Conservation (phyloP, 2,329 filamentous ascomycete genomes). For the Aspergillus felis region DNA sequence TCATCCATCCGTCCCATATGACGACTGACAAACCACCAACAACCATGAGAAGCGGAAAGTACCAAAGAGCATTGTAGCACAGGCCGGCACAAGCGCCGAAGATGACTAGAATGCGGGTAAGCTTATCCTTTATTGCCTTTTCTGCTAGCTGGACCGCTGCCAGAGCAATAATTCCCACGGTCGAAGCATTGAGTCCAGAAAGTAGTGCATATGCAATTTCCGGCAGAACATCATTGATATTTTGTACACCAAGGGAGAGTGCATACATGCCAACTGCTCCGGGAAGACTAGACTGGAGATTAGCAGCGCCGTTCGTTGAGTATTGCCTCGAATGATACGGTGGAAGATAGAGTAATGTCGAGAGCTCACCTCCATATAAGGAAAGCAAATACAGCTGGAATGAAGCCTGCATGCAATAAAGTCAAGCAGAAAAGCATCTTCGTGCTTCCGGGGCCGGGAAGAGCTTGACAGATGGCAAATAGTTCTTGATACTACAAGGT, state of each 20-base stretch:
- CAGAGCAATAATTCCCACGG: conserved; percentile 67
- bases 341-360: neutral
- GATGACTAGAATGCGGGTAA: conserved; percentile 63
- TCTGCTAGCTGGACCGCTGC: conserved; percentile 65
- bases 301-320: neutral
- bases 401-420: conserved; percentile 58
- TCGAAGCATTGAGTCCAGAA: conserved; percentile 67
- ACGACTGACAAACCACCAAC: conserved; percentile 52
- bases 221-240: conserved; percentile 57
- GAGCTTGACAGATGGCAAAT: conserved; percentile 64
- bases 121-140: conserved; percentile 63
- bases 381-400: conserved; percentile 57
- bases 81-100: conserved; percentile 61
- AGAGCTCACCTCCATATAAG: conserved; percentile 57
- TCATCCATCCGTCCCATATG: conserved; percentile 54
- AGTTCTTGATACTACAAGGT: conserved; percentile 62
- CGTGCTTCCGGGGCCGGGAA: conserved; percentile 65
- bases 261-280: conserved; percentile 68
- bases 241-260: conserved; percentile 61
- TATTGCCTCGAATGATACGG: neutral
- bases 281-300: conserved; percentile 51
- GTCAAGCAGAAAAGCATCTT: conserved; percentile 70
- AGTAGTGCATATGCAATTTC: conserved; percentile 63
- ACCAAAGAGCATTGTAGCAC: conserved; percentile 71
- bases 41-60: conserved; percentile 64